Conservation (phyloP, 2,329 filamentous ascomycete genomes). For the Westerdykella sp. region DNA sequence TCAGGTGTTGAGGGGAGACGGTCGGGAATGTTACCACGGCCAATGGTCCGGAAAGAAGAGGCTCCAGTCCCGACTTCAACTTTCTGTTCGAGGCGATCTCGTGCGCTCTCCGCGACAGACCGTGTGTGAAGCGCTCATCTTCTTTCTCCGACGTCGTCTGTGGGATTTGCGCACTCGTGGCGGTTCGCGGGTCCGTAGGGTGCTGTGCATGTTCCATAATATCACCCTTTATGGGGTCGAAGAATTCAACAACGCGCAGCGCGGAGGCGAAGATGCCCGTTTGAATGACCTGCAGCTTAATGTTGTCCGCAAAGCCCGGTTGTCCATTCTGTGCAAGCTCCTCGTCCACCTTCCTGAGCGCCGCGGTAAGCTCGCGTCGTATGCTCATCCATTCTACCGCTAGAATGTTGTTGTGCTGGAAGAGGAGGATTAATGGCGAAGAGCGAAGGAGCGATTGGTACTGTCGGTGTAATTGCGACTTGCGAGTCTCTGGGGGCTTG, state of each 20-base stretch:
- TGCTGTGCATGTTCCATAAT: conserved; percentile 17
- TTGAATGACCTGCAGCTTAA: conserved; percentile 78
- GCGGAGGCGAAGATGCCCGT: conserved; percentile 85
- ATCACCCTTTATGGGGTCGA: conserved; percentile 33
- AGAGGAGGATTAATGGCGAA: conserved; percentile 77
- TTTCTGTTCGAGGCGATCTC: conserved; percentile 46
- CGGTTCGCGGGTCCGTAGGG: conserved; percentile 27
- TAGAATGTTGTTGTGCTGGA: conserved; percentile 72
- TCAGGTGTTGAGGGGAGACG: conserved; percentile 78
- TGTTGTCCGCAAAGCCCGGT: conserved; percentile 48
- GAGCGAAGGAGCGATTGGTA: conserved; percentile 86
- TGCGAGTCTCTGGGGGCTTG: conserved; percentile 77
- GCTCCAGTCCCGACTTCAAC: conserved; percentile 57
- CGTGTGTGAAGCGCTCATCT: conserved; percentile 53
- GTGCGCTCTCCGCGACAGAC: conserved; percentile 53
- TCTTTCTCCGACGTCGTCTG: conserved; percentile 30
- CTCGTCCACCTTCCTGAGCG: conserved; percentile 60
- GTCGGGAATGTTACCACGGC: conserved; percentile 73
- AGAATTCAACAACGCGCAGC: conserved; percentile 81
- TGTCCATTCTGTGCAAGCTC: conserved; percentile 56
- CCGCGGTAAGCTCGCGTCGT: conserved; percentile 59
- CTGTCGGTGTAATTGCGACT: conserved; percentile 78
- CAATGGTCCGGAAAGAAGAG: conserved; percentile 74
- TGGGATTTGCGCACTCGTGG: conserved; percentile 23
- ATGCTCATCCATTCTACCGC: conserved; percentile 70